phyloP scores from a whole-genome alignment of 176 grass and related monocot genomes.

The Pharus latifolius region DNA sequence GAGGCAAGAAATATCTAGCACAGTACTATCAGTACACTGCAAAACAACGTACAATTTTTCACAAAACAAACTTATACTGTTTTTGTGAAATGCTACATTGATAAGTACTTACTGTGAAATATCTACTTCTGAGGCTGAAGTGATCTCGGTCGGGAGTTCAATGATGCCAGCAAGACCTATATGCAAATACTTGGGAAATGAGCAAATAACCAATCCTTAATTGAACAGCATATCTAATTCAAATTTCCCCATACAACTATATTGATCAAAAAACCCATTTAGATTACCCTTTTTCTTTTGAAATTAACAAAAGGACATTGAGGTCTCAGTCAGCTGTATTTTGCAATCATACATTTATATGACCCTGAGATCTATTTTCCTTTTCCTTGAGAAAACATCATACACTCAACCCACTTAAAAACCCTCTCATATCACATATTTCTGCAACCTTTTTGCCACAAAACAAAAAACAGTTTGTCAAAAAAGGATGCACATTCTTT shows the following conservation, averaged over 20 bases:
- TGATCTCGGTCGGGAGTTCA: conserved; percentile 25
- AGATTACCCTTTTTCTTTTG: neutral
- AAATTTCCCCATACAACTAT: neutral
- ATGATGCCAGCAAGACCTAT: conserved; percentile 48
- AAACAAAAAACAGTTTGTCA: neutral
- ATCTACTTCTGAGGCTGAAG: conserved; percentile 22
- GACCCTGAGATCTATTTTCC: neutral
- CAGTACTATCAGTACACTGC: neutral
- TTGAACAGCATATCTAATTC: neutral
- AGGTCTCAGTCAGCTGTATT: neutral
- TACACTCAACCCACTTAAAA: too few species aligned
- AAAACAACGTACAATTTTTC: neutral
- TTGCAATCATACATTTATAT: neutral
- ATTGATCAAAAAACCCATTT: neutral
- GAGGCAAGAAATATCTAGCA: neutral
- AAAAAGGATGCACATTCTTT: neutral
- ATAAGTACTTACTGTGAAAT: conserved; percentile 38
- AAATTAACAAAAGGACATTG: neutral
- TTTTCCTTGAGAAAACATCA: neutral
- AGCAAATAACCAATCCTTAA: neutral
- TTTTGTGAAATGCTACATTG: neutral
- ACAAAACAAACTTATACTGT: neutral
- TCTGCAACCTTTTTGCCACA: neutral
- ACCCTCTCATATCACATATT: neutral
- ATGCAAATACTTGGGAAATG: conserved; percentile 7